phyloP scores from a whole-genome alignment of 164 flowering plant species.

The Tinospora cordifolia region DNA sequence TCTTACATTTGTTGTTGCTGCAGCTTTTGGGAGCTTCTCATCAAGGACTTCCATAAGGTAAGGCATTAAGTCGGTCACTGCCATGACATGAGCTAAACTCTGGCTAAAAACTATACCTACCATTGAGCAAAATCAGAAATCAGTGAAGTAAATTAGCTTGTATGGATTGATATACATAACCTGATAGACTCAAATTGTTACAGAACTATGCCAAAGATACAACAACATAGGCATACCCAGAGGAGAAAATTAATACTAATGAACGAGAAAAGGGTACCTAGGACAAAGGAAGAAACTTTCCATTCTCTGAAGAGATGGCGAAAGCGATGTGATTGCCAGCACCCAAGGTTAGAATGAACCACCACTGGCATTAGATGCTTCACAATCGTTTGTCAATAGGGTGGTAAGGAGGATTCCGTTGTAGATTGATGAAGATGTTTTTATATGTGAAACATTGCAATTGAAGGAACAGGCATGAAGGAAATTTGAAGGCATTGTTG shows the following conservation, averaged over 20 bases:
- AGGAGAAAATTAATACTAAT: no score
- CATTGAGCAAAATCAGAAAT: constrained; percentile 1
- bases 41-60: constrained; percentile 16
- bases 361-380: background rate
- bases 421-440: background rate
- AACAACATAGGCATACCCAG: no score
- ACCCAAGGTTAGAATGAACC: background rate
- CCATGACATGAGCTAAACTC: constrained; percentile 12
- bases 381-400: background rate
- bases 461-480: background rate
- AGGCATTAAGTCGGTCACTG: constrained; percentile 15
- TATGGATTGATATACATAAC: background rate
- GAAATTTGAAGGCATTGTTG: constrained; percentile 8
- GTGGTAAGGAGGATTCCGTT: background rate
- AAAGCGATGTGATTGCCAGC: background rate
- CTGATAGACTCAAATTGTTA: background rate
- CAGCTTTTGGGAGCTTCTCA: constrained; percentile 20
- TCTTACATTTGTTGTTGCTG: constrained; percentile 15
- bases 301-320: constrained; percentile 11
- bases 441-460: background rate
- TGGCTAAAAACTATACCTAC: constrained; percentile 16
- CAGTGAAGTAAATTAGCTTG: background rate
- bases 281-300: constrained; percentile 16
- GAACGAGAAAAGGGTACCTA: constrained; percentile 5
- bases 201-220: no score